Evolutionary conservation across 352 stramenopile species (phyloP), one percentile per base, ranked within the genome.

Genomic region (Pythium dissimile): DNA sequence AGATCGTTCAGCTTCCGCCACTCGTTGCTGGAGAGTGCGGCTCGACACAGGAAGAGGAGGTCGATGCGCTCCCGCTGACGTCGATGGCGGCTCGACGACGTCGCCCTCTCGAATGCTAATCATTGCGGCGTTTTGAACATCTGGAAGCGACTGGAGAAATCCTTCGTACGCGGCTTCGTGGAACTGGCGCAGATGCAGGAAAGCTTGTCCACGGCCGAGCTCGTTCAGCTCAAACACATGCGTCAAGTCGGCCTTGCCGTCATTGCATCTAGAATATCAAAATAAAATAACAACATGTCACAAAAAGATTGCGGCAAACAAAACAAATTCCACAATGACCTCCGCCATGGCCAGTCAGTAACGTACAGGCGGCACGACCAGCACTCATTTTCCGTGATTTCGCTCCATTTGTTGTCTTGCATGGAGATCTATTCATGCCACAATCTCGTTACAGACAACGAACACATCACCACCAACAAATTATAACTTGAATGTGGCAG

Each of bases 381-480:
- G 67, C 75, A 88, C 55, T 88, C 81, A 18, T 64, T 64, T 54
- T 91, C 81, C 2, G 67, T 80, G 57, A 91, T 91, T 59, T 91
- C 81, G 18, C 81, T 86, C 81, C 81, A 89, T 64, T 86, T 85
- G 59, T 91, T 91, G 65, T 91, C 81, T 64, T 91, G 81, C 81
- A 91, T 89, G 2, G 81, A 89, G 52, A 91, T 88, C 80, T 89
- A 51, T 13, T 34, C 42, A 20, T 28, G 21, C 1, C 30, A 52
- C 12, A 44, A 43, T n/a, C 26, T 7, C 1, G n/a, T 13, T 28
- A 45, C 23, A 41, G 34, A 63, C 23, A 24, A 8, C 27, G 5
- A 26, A 49, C 55, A 26, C 18, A 28, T 45, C 16, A 46, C 21
- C 15, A 5, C 28, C 21, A 47, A 47, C 7, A 31, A 32, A 13